Conservation (phyloP, 2,329 filamentous ascomycete genomes). For the Epichloe amarillans region DNA sequence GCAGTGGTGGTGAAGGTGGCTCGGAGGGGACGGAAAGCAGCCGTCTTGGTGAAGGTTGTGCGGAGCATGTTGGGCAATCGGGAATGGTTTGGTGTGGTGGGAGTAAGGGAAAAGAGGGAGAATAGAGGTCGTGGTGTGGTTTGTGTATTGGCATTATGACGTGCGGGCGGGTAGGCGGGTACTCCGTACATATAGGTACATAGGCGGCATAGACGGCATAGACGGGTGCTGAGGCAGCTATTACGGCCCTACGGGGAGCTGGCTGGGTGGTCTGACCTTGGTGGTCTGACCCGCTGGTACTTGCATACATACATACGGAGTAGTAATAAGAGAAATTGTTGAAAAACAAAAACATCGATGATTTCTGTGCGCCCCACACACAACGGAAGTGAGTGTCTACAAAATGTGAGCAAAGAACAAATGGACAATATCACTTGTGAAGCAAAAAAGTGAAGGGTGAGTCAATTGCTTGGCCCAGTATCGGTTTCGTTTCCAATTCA, state of each 20-base stretch:
- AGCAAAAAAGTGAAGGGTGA: too few relatives aligned
- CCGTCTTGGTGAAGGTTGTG: slow-evolving; percentile 44
- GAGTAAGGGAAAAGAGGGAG: slow-evolving; percentile 3
- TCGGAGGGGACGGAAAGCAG: slow-evolving; percentile 38
- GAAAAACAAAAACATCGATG: too few relatives aligned
- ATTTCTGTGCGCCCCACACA: too few relatives aligned
- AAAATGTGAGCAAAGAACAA: too few relatives aligned
- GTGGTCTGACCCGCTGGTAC: neutral
- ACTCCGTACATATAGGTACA: too few relatives aligned
- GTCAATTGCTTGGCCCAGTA: too few relatives aligned
- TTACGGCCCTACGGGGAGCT: neutral
- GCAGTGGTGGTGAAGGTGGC: slow-evolving; percentile 50
- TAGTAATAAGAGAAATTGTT: too few relatives aligned
- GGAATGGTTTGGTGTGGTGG: slow-evolving; percentile 5
- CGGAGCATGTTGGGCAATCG: slow-evolving; percentile 46
- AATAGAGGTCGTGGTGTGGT: slow-evolving; percentile 3
- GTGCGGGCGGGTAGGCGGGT: neutral
- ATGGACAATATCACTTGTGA: too few relatives aligned
- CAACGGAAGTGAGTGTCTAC: too few relatives aligned
- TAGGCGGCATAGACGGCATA: too few relatives aligned
- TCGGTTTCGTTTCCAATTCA: too few relatives aligned
- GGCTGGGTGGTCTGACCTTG: neutral
- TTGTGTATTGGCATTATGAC: slow-evolving; percentile 4
- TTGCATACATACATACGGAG: too few relatives aligned
- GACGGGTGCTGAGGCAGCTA: neutral